Conservation (phyloP, 371 early-diverging fungal species). For the Amoeboaphelidium occidentale region DNA sequence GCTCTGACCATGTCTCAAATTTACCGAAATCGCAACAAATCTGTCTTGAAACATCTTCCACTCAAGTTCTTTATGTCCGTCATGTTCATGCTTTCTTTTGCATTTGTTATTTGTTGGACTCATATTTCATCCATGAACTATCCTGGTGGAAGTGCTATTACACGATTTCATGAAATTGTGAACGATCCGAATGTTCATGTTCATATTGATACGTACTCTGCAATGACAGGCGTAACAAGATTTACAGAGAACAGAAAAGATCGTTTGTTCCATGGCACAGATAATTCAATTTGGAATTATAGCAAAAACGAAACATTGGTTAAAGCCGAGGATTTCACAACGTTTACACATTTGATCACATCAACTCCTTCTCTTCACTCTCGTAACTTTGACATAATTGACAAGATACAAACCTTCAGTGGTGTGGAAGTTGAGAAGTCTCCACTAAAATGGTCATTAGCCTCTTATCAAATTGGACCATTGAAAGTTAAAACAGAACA, state of each 20-base stretch:
- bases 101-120: conserved; percentile 15
- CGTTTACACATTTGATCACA: conserved; percentile 39
- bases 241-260: too few relatives aligned
- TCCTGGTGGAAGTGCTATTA: conserved; percentile 63
- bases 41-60: conserved; percentile 6
- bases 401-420: neutral
- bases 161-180: conserved; percentile 26
- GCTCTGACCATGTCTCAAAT: conserved; percentile 18
- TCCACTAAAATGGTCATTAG: too few relatives aligned
- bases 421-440: too few relatives aligned
- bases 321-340: conserved; percentile 19
- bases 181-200: conserved; percentile 15
- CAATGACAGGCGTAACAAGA: conserved; percentile 66
- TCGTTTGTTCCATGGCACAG: conserved; percentile 8
- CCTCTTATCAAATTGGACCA: too few relatives aligned
- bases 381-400: neutral
- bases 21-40: conserved; percentile 4
- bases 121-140: conserved; percentile 50
- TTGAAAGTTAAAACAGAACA: too few relatives aligned
- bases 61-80: conserved; percentile 3
- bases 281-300: conserved; percentile 23
- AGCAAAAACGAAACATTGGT: conserved; percentile 31
- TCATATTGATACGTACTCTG: conserved; percentile 53
- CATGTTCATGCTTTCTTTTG: conserved; percentile 7
- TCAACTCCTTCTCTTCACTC: conserved; percentile 10